phyloP scores from a whole-genome alignment of 805 yeast species.

The Blastobotrys peoriensis region DNA sequence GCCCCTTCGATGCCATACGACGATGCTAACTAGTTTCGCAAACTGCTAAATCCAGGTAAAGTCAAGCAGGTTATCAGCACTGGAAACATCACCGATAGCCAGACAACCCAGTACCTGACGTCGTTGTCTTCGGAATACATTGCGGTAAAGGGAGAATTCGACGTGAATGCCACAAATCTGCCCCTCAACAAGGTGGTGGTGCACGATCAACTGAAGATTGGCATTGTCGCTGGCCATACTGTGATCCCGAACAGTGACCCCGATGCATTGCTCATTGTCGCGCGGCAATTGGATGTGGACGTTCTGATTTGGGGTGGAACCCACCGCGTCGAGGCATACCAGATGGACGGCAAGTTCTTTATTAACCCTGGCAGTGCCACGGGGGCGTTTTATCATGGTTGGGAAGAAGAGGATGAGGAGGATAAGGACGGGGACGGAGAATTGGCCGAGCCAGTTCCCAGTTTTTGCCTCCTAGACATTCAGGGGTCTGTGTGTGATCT shows the following conservation, averaged over 20 bases:
- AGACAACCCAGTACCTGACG: conserved; percentile 58
- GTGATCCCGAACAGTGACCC: conserved; percentile 86
- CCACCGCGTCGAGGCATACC: conserved; percentile 87
- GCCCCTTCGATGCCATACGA: neutral
- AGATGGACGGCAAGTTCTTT: conserved; percentile 86
- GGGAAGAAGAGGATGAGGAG: conserved; percentile 50
- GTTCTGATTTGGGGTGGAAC: conserved; percentile 90
- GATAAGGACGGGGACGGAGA: conserved; percentile 32
- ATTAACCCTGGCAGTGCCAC: conserved; percentile 97
- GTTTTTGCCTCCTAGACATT: conserved; percentile 85
- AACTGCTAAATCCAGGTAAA: conserved; percentile 76
- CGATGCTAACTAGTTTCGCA: conserved; percentile 49
- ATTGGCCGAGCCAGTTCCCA: conserved; percentile 50
- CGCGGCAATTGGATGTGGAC: conserved; percentile 89
- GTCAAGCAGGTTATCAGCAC: conserved; percentile 78
- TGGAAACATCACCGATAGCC: conserved; percentile 70
- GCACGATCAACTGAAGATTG: conserved; percentile 69
- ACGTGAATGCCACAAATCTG: conserved; percentile 40
- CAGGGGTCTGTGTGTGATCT: conserved; percentile 71
- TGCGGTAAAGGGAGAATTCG: conserved; percentile 79
- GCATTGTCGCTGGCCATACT: conserved; percentile 78
- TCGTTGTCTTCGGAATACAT: conserved; percentile 66
- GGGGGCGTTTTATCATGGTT: conserved; percentile 73
- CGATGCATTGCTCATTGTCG: conserved; percentile 69
- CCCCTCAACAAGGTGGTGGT: conserved; percentile 62